These are phyloP conservation scores for Fusarium acutatum DNA, from an alignment of 2,329 filamentous ascomycete species.

Conservation along the genomic window DNA sequence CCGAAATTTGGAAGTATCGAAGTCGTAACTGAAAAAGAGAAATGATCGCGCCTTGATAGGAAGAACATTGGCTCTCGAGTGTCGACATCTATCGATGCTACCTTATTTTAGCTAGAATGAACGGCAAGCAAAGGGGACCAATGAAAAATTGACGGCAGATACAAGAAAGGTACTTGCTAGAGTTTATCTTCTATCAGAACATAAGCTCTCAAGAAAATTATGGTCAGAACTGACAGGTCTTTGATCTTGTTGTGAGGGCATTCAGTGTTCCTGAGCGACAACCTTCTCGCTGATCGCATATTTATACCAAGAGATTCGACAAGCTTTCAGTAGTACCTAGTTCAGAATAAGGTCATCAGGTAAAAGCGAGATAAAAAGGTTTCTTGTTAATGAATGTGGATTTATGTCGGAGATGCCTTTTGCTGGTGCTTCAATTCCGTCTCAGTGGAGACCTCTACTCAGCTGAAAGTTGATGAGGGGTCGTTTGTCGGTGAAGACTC, in stretches of 20 bases:
- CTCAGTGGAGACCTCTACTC: not conserved
- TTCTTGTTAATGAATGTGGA: not conserved
- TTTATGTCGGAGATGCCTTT: not conserved
- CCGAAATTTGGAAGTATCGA: not conserved
- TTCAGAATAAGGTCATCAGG: accelerated
- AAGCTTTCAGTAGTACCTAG: not conserved
- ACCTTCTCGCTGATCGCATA: not conserved
- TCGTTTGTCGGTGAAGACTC: constrained; percentile 9
- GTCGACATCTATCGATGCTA: not conserved
- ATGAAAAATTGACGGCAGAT: not conserved
- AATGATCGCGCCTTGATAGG: not conserved
- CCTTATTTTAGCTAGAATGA: not conserved
- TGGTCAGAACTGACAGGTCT: not conserved
- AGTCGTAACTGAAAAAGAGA: too few species aligned
- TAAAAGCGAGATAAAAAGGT: not conserved
- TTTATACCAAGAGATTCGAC: not conserved
- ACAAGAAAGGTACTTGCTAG: not conserved
- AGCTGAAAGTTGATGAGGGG: not conserved
- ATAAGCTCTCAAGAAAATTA: accelerated
- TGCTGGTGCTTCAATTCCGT: not conserved
- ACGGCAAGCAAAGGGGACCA: not conserved
- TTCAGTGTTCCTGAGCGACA: not conserved
- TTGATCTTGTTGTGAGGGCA: not conserved
- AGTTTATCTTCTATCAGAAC: too few species aligned
- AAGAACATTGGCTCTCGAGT: not conserved